Evolutionary conservation across 805 yeast genomes (phyloP).

Genomic region (Kodamaea jinghongensis): DNA sequence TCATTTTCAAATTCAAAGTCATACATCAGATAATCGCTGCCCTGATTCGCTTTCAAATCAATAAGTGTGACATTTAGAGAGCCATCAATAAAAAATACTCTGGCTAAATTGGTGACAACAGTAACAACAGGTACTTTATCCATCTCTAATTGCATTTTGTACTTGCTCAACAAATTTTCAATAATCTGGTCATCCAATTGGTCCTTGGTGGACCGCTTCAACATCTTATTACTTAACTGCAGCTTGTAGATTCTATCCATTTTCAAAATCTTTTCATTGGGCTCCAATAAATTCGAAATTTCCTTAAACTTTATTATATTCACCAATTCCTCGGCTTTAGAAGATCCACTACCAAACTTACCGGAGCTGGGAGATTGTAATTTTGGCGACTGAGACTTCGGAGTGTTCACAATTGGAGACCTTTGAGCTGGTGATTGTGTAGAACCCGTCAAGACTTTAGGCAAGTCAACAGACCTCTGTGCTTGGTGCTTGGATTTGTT

Average conservation of each 20-base stretch:
- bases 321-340: background rate
- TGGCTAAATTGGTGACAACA: constrained; percentile 38
- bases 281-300: constrained; percentile 27
- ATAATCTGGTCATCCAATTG: constrained; percentile 30
- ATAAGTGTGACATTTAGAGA: constrained; percentile 34
- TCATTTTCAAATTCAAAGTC: constrained; percentile 65
- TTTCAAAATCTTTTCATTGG: constrained; percentile 39
- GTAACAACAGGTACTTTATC: constrained; percentile 33
- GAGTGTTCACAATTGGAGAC: too few relatives aligned
- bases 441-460: background rate
- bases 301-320: constrained; percentile 30
- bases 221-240: constrained; percentile 27
- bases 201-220: constrained; percentile 17
- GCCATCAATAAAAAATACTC: constrained; percentile 40
- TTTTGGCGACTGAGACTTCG: too few relatives aligned
- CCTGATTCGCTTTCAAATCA: constrained; percentile 41
- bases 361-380: too few relatives aligned
- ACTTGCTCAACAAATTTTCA: constrained; percentile 28
- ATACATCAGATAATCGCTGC: constrained; percentile 63
- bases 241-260: constrained; percentile 38
- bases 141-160: constrained; percentile 19
- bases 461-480: constrained; percentile 2
- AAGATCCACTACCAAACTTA: background rate
- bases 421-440: background rate
- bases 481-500: background rate